These are phyloP conservation scores for Noccaea bulbosa DNA, from an alignment of 345 rosid genomes.

Conservation along the genomic window DNA sequence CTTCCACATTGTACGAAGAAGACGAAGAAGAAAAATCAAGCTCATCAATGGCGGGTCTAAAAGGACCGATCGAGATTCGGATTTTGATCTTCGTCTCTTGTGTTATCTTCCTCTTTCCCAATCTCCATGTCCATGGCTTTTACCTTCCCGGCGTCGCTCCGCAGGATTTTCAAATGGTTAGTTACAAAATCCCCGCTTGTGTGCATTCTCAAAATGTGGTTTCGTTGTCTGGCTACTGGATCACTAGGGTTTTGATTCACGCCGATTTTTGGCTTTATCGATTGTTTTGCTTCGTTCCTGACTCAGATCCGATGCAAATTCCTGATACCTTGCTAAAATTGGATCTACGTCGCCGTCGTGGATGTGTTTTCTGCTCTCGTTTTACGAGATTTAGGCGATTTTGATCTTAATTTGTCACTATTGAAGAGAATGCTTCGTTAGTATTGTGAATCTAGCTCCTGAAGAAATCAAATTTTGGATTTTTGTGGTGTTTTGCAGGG, in stretches of 20 bases:
- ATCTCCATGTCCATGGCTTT: constrained; percentile 48
- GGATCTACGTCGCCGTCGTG: not conserved
- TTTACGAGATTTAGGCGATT: not conserved
- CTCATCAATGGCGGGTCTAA: constrained; percentile 49
- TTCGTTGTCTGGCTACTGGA: not conserved
- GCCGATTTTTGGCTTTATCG: not conserved
- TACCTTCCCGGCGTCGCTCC: constrained; percentile 89
- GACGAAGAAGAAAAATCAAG: constrained; percentile 23
- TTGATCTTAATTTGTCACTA: constrained; percentile 4
- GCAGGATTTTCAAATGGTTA: constrained; percentile 60
- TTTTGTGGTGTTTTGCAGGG: constrained; percentile 52
- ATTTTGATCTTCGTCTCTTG: constrained; percentile 39
- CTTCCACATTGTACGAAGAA: constrained; percentile 8
- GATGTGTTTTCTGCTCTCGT: not conserved
- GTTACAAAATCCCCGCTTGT: constrained; percentile 10
- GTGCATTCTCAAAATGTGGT: not conserved
- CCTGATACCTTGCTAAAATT: not conserved
- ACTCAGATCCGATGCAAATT: constrained; percentile 22
- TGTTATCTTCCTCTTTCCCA: constrained; percentile 26
- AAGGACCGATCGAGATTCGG: constrained; percentile 30
- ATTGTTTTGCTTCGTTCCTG: not conserved
- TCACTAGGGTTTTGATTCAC: not conserved
- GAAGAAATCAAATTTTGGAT: not conserved
- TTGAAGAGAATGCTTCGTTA: constrained; percentile 1
- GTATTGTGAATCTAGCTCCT: constrained; percentile 1